These are phyloP conservation scores for Orbilia brochopaga DNA, from an alignment of 2,329 filamentous ascomycete species.

Conservation along the genomic window DNA sequence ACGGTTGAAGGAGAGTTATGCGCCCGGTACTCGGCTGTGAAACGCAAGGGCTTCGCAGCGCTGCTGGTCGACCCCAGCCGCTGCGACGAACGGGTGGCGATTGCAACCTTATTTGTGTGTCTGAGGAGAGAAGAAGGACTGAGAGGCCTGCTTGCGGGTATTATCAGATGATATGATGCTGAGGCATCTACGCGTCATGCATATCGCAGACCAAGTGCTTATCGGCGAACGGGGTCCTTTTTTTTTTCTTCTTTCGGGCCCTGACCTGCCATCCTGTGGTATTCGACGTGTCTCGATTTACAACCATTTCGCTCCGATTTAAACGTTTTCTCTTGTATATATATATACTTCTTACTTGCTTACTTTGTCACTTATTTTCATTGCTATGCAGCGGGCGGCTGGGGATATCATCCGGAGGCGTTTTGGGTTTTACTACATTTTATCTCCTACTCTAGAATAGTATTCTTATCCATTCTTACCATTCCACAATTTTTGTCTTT, in stretches of 20 bases:
- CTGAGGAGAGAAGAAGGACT: constrained; percentile 38
- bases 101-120: constrained; percentile 41
- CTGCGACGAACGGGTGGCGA: constrained; percentile 48
- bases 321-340: constrained; percentile 9
- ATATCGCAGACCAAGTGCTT: neutral
- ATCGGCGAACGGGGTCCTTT: no score
- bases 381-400: constrained; percentile 3
- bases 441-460: neutral
- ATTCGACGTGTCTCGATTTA: neutral
- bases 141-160: constrained; percentile 40
- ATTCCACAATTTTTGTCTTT: no score
- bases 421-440: constrained; percentile 1
- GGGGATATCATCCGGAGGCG: constrained; percentile 20
- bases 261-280: no score
- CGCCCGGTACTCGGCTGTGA: constrained; percentile 41
- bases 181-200: neutral
- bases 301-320: neutral
- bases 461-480: no score
- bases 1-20: constrained; percentile 38
- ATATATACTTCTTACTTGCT: constrained; percentile 13
- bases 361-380: neutral
- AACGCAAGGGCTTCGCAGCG: constrained; percentile 35
- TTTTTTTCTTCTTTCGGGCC: no score
- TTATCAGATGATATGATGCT: constrained; percentile 32
- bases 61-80: constrained; percentile 44